Evolutionary conservation across 805 yeast species (phyloP), one percentile per base, ranked within the genome.

Genomic region (Candida krabiensis): DNA sequence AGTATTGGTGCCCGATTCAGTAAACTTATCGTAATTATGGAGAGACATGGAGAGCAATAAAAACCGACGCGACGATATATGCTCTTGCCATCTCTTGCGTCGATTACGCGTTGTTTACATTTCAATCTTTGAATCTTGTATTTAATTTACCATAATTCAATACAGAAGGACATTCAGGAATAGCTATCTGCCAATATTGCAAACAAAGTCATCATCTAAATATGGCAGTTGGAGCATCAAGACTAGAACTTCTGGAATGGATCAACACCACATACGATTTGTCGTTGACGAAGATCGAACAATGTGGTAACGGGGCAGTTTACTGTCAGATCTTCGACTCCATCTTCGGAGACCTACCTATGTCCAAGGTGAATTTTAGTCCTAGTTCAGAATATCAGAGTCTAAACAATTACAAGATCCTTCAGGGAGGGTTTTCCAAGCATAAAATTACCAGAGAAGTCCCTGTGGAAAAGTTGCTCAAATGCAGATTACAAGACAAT

Each of bases 271-370:
- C 86, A 3, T 69, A 88, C 32, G 74, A 74, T 30, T 62, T 89
- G 28, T 69, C 79, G 45, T 77, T 86, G 52, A 70, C 79, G 25
- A 87, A 85, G 57, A 83, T 93, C 2, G 99, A 93, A 58, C 90
- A 90, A 61, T 83, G 96, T 57, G 99, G 99, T 13, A 78, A 85
- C 2, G 99, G 99, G 2, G 96, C 96, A 1, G 91, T 88, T 1
- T 91, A 87, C 59, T 89, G 97, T 61, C 96, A 90, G 66, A 74
- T 93, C 27, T 71, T 91, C 69, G 97, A 93, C 61, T 78, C 89
- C 6, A 80, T 93, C 14, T 86, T 71, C 52, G 80, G 83, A 8
- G 96, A 88, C 50, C 73, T 93, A 14, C 93, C 96, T 2, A 76
- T 91, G 83, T 55, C 66, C 33, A 78, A 82, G 50, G 95, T 91